phyloP scores from a whole-genome alignment of 768 basidiomycete genomes.

The Pleurotus ostreatus region DNA sequence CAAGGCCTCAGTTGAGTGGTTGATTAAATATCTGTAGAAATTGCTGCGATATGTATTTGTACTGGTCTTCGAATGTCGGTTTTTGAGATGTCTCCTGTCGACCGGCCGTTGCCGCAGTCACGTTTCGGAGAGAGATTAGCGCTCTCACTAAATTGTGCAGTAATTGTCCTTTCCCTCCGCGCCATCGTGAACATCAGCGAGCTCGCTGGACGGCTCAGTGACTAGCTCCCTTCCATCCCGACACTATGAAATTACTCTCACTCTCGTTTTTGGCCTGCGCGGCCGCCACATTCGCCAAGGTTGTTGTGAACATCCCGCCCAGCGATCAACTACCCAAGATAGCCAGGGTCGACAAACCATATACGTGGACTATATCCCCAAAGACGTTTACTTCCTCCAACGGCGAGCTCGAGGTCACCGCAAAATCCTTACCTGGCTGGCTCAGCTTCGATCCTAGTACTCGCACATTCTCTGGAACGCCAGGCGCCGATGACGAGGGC shows the following conservation, averaged over 20 bases:
- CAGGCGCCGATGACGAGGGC: conserved; percentile 59
- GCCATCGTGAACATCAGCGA: conserved; percentile 21
- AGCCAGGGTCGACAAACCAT: conserved; percentile 62
- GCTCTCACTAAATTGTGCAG: no score
- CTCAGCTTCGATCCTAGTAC: conserved; percentile 62
- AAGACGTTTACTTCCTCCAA: conserved; percentile 57
- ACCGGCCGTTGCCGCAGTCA: no score
- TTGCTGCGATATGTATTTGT: no score
- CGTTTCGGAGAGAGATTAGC: no score
- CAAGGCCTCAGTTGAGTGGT: conserved; percentile 52
- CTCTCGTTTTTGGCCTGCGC: conserved; percentile 41
- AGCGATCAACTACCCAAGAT: conserved; percentile 74
- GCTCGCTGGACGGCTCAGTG: conserved; percentile 57
- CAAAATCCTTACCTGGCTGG: conserved; percentile 68
- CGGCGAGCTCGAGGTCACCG: conserved; percentile 45
- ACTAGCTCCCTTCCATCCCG: conserved; percentile 41
- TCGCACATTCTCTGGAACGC: conserved; percentile 66
- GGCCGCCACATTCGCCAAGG: conserved; percentile 30
- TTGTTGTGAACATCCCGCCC: conserved; percentile 55
- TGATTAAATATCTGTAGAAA: conserved; percentile 30
- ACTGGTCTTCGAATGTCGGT: no score
- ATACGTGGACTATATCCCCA: conserved; percentile 64
- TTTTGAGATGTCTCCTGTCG: no score
- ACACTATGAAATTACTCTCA: conserved; percentile 64
- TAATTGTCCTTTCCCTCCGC: conserved; percentile 11